Evolutionary conservation across 2,329 filamentous ascomycete species (phyloP).

Genomic region (Magnaporthiopsis poae): DNA sequence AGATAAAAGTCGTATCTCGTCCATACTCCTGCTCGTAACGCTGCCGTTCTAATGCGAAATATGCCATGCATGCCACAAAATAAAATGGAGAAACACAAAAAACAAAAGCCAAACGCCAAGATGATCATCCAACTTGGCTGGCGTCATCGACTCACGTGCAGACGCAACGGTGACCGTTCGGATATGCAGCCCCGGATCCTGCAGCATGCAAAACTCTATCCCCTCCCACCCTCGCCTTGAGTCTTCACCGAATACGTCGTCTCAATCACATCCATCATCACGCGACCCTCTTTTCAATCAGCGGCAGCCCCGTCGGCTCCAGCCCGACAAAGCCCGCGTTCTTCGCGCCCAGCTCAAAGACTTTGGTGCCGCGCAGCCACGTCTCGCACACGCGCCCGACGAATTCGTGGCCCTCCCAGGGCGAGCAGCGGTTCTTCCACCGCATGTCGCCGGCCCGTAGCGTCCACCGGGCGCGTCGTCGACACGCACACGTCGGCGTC

Average conservation of each 20-base stretch:
- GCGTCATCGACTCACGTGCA: not conserved
- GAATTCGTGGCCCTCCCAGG: slow-evolving; percentile 75
- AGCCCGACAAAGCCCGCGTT: slow-evolving; percentile 41
- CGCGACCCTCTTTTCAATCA: slow-evolving; percentile 48
- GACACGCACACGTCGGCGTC: slow-evolving; percentile 81
- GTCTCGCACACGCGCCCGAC: slow-evolving; percentile 73
- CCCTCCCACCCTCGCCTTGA: no score
- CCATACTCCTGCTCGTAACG: not conserved
- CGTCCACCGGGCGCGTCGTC: slow-evolving; percentile 71
- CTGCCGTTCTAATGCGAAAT: not conserved
- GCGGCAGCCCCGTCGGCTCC: slow-evolving; percentile 41
- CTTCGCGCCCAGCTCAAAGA: slow-evolving; percentile 58
- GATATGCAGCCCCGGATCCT: no score
- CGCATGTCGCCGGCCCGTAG: slow-evolving; percentile 72
- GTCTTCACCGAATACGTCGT: no score
- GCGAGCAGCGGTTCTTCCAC: slow-evolving; percentile 86
- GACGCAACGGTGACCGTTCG: no score
- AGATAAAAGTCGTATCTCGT: not conserved
- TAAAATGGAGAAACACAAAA: no score
- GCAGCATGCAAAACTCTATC: no score
- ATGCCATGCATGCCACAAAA: no score
- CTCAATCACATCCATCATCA: slow-evolving; percentile 16
- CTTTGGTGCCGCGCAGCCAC: slow-evolving; percentile 65
- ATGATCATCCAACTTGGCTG: not conserved
- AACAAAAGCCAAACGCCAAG: not conserved